These are phyloP conservation scores for Sclerotinia trifoliorum DNA, from an alignment of 2,329 filamentous ascomycete species.

Conservation along the genomic window DNA sequence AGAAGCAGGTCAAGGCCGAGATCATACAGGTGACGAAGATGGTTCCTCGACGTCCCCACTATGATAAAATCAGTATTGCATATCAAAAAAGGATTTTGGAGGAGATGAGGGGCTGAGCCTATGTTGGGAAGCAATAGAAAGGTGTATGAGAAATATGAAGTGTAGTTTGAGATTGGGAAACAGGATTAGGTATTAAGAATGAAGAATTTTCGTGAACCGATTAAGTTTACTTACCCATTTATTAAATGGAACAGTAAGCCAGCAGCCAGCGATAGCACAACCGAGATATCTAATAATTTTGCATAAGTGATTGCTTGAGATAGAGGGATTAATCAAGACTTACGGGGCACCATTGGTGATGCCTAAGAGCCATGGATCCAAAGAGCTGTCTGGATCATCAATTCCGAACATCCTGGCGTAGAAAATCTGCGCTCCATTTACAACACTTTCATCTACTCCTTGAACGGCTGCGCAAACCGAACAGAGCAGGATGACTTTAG, in stretches of 20 bases:
- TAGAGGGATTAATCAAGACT: not conserved
- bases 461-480: conserved; percentile 69
- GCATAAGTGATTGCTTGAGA: not conserved
- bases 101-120: not conserved
- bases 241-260: conserved; percentile 73
- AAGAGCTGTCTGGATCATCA: conserved; percentile 45
- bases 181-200: not conserved
- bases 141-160: not conserved
- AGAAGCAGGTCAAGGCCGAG: conserved; percentile 55
- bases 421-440: conserved; percentile 67
- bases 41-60: conserved; percentile 68
- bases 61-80: not conserved
- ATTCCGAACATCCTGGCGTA: conserved; percentile 63
- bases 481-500: conserved; percentile 58
- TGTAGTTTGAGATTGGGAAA: not conserved
- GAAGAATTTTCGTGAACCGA: not conserved
- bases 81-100: not conserved
- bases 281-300: conserved; percentile 50
- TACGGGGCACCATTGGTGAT: conserved; percentile 58
- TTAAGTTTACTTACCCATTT: conserved; percentile 41
- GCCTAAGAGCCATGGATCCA: conserved; percentile 57
- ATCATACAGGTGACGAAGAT: conserved; percentile 68
- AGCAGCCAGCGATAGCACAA: conserved; percentile 68
- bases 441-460: conserved; percentile 68
- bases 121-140: too few species aligned